Conservation (phyloP, 2,329 filamentous ascomycete genomes). For the Harringtonia lauricola region DNA sequence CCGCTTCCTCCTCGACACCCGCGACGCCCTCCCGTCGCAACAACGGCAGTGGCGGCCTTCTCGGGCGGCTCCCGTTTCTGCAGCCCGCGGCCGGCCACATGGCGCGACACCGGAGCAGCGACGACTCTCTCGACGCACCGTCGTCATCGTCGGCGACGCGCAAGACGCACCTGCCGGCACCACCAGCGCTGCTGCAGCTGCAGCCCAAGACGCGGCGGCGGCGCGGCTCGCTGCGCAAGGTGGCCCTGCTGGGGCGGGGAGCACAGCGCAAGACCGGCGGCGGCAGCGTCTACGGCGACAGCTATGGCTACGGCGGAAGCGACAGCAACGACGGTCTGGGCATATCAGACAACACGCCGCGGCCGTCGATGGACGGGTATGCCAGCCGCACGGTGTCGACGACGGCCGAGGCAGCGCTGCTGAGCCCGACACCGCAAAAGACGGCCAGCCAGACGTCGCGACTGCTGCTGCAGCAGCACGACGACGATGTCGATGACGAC, state of each 20-base stretch:
- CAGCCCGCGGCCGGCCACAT: too few relatives aligned
- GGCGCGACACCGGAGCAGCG: too few relatives aligned
- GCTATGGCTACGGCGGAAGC: not conserved
- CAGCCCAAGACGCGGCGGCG: conserved; percentile 51
- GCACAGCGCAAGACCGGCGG: conserved; percentile 42
- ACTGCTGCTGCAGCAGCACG: not conserved
- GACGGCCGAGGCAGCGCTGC: conserved; percentile 1
- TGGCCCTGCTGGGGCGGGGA: conserved; percentile 68
- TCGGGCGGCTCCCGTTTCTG: too few relatives aligned
- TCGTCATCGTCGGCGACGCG: too few relatives aligned
- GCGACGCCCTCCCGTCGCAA: too few relatives aligned
- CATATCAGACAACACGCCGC: conserved; percentile 33
- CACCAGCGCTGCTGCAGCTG: too few relatives aligned
- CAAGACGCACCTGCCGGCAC: too few relatives aligned
- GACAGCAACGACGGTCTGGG: conserved; percentile 28
- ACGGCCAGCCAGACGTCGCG: conserved; percentile 3
- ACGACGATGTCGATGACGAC: conserved; percentile 2
- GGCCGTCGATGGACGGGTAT: conserved; percentile 34
- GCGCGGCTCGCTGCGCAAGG: conserved; percentile 78
- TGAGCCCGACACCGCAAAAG: conserved; percentile 6
- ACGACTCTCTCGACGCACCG: too few relatives aligned
- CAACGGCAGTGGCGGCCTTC: too few relatives aligned
- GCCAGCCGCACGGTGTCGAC: conserved; percentile 19
- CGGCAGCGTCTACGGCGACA: not conserved
- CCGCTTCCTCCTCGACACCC: too few relatives aligned